Base-by-base conservation (phyloP, 2,329 filamentous ascomycete genomes). In the Cladophialophora chaetospira region DNA sequence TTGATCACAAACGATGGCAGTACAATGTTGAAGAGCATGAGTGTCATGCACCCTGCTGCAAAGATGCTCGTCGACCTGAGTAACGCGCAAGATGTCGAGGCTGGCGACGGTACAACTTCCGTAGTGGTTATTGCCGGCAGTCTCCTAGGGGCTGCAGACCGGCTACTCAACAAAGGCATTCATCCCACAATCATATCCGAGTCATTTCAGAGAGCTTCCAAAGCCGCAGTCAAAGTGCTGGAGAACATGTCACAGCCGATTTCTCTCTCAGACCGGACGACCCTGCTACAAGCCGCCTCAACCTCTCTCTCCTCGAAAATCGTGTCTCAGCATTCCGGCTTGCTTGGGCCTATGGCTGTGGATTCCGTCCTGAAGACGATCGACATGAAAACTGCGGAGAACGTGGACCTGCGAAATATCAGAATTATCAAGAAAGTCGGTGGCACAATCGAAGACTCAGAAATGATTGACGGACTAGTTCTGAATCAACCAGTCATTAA, bases 1-100 rank as follows among this genome's bases (percentile, higher is more conserved):
- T 94, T 97, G 74, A 99, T 99, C 78, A 99, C 94, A 71, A 99
- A 99, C 81, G 94, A 99, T 77, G 94, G 94, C 74, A 96, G 95
- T 79, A 99, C 94, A 56, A 99, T 99, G 93, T 79, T 99, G 71
- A 96, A 89, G 79, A 93, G 93, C 80, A 97, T 99, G 94, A 89
- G 90, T 65, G 94, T 99, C 66, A 91, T 99, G 88, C 94, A 99
- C 73, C 94, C 94, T n/a, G 96, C 95, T 46, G 94, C 94, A 49
- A 97, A 96, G 80, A 99, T 99, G 94, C 82, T 99, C 66, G 94
- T 99, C 70, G 92, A 99, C 75, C 84, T 99, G 62, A 95, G 93
- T 69, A 90, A 94, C 66, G 94, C 94, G 65, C 94, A 99, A 75
- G 94, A 99, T 79, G 91, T 99, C 60, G 94, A 99, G 76, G 94